These are phyloP conservation scores for Ramaria rubella DNA, from an alignment of 768 basidiomycete genomes.

Conservation along the genomic window DNA sequence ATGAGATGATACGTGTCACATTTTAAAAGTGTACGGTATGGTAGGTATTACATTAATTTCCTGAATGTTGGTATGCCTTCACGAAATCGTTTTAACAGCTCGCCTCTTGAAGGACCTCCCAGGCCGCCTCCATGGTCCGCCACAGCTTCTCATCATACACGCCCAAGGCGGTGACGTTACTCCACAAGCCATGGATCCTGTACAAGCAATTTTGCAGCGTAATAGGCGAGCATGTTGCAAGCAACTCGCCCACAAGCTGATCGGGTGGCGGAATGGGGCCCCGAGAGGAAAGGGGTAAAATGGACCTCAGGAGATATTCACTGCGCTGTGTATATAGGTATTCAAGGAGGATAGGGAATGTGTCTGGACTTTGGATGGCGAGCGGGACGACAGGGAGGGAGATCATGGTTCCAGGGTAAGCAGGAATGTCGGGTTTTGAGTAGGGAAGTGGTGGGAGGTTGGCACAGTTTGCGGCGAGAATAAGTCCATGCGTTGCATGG, in stretches of 20 bases:
- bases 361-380: conserved; percentile 53
- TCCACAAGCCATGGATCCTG: conserved; percentile 61
- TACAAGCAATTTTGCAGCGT: conserved; percentile 27
- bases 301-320: conserved; percentile 38
- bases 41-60: no score
- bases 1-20: no score
- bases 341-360: conserved; percentile 51
- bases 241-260: conserved; percentile 30
- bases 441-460: conserved; percentile 51
- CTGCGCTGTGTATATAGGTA: conserved; percentile 64
- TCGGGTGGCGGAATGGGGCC: conserved; percentile 17
- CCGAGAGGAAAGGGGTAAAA: conserved; percentile 18
- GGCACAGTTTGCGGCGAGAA: conserved; percentile 65
- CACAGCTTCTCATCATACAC: conserved; percentile 60
- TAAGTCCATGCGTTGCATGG: conserved; percentile 62
- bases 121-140: conserved; percentile 59
- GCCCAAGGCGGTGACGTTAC: conserved; percentile 64
- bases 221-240: conserved; percentile 28
- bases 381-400: conserved; percentile 58
- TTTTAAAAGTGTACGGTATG: no score
- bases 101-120: conserved; percentile 60
- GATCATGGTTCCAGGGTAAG: conserved; percentile 28
- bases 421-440: conserved; percentile 10
- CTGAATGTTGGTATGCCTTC: background rate
- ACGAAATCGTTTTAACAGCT: conserved; percentile 20